These are phyloP conservation scores for Leishmania turanica DNA, from an alignment of 208 protist genomes.

Conservation along the genomic window DNA sequence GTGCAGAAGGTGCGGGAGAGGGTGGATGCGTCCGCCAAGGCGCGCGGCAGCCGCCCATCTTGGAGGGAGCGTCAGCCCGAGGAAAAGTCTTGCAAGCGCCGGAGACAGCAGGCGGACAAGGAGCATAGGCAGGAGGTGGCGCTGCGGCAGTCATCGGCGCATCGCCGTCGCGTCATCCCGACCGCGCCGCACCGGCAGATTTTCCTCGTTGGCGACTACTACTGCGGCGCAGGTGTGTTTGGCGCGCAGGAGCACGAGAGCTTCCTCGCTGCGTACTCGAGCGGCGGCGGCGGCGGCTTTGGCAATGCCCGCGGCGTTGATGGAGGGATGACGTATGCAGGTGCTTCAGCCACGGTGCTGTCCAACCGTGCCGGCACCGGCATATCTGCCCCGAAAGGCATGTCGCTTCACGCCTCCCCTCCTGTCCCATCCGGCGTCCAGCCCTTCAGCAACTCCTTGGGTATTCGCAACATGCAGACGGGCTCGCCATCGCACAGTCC, in stretches of 20 bases:
- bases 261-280: background rate
- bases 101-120: background rate
- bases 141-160: slow-evolving; percentile 1
- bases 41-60: background rate
- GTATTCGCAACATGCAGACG: background rate
- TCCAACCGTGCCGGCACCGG: background rate
- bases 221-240: background rate
- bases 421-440: background rate
- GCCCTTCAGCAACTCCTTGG: background rate
- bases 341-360: background rate
- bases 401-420: slow-evolving; percentile 13
- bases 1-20: background rate
- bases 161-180: slow-evolving; percentile 32
- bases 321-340: background rate
- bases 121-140: background rate
- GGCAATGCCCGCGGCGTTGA: background rate
- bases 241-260: background rate
- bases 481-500: background rate
- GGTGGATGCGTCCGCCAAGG: background rate
- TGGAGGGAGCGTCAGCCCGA: background rate
- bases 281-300: background rate
- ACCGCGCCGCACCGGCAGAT: slow-evolving; percentile 42
- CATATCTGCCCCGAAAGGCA: background rate
- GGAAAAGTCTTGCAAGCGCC: background rate
- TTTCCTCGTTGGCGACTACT: slow-evolving; percentile 31